phyloP scores from a whole-genome alignment of 331 rosid species.

The Phaseolus coccineus region DNA sequence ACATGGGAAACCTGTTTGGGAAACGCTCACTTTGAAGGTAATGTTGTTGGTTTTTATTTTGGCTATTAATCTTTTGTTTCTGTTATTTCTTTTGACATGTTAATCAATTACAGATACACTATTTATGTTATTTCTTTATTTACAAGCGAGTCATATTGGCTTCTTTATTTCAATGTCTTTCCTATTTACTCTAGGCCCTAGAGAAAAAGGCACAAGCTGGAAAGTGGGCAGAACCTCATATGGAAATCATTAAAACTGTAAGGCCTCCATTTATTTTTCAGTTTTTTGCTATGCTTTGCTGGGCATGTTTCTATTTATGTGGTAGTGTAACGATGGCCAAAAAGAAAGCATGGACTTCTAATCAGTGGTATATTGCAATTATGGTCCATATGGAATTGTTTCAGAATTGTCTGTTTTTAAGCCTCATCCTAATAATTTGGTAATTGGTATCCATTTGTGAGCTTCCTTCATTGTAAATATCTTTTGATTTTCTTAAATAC shows the following conservation, averaged over 20 bases:
- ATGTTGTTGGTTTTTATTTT: conserved; percentile 23
- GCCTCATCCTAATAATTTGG: conserved; percentile 21
- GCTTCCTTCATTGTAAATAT: conserved; percentile 28
- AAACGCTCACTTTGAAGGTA: conserved; percentile 73
- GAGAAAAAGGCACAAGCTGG: conserved; percentile 79
- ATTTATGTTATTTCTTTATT: conserved; percentile 32
- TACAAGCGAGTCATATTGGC: conserved; percentile 19
- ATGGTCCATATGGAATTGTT: conserved; percentile 16
- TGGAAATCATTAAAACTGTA: conserved; percentile 75
- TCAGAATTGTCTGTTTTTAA: conserved; percentile 33
- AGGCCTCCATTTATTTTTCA: conserved; percentile 47
- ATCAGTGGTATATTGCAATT: conserved; percentile 17
- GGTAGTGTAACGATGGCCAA: conserved; percentile 11
- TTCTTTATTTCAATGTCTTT: conserved; percentile 37
- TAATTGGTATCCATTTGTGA: conserved; percentile 31
- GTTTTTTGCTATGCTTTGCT: conserved; percentile 38
- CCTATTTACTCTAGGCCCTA: conserved; percentile 57
- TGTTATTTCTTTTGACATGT: conserved; percentile 20
- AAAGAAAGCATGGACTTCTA: conserved; percentile 18
- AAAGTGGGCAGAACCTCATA: conserved; percentile 88
- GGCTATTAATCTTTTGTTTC: conserved; percentile 17
- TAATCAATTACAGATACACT: conserved; percentile 30
- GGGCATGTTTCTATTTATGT: conserved; percentile 18
- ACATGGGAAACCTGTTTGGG: conserved; percentile 79
- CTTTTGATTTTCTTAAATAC: conserved; percentile 34